Evolutionary conservation across 2,329 filamentous ascomycete genomes (phyloP).

Genomic region (Venturia carpophila): DNA sequence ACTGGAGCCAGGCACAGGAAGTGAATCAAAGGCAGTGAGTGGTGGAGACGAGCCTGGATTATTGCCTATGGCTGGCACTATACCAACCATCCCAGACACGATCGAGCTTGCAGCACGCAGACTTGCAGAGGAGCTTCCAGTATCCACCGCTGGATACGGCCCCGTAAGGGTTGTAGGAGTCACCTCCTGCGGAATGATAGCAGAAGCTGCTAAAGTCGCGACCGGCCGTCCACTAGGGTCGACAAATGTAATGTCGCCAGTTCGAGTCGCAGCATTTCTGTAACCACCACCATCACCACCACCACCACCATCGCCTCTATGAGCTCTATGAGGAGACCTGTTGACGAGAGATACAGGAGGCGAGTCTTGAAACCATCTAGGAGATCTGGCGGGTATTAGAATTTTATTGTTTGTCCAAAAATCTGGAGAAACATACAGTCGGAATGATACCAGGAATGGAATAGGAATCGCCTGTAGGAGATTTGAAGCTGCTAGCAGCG

Average conservation of each 20-base stretch:
- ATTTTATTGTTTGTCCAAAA: neutral
- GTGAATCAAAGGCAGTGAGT: constrained; percentile 12
- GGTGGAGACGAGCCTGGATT: constrained; percentile 16
- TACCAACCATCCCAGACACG: constrained; percentile 15
- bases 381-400: neutral
- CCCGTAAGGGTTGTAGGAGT: neutral
- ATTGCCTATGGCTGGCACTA: constrained; percentile 17
- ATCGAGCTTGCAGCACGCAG: neutral
- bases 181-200: neutral
- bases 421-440: neutral
- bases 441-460: neutral
- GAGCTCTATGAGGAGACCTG: neutral
- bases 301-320: neutral
- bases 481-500: constrained; percentile 18
- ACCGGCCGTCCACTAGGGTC: constrained; percentile 11
- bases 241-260: constrained; percentile 11
- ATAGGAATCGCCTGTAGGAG: constrained; percentile 5
- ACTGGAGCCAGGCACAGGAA: neutral
- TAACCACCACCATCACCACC: neutral
- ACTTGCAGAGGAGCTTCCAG: neutral
- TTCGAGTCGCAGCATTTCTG: neutral
- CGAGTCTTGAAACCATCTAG: constrained; percentile 7
- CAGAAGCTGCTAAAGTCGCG: constrained; percentile 11
- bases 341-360: constrained; percentile 14
- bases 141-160: neutral